These are phyloP conservation scores for Saccharum spontaneum DNA, from an alignment of 176 grass and related monocot species.

Conservation along the genomic window DNA sequence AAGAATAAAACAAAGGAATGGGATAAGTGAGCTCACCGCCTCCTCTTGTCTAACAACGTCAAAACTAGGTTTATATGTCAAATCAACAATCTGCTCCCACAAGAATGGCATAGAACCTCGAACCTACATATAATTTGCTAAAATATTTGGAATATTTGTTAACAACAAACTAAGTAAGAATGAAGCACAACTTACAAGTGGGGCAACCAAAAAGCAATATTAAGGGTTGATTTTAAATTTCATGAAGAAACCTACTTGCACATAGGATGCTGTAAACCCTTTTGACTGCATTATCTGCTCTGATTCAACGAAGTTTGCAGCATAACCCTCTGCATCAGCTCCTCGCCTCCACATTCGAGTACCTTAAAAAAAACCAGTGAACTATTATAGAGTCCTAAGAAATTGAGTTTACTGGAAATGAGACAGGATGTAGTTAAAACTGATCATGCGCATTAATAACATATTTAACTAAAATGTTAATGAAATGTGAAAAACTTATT, in stretches of 20 bases:
- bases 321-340: slow-evolving; percentile 82
- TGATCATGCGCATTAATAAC: not conserved
- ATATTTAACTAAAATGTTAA: not conserved
- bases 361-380: slow-evolving; percentile 46
- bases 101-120: slow-evolving; percentile 95
- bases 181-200: not conserved
- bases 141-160: too few relatives aligned
- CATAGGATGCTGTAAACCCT: slow-evolving; percentile 85
- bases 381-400: not conserved
- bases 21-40: slow-evolving; percentile 47
- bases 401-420: slow-evolving; percentile 10
- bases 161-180: not conserved
- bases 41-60: slow-evolving; percentile 84
- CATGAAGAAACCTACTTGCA: slow-evolving; percentile 68
- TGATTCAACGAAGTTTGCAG: slow-evolving; percentile 90
- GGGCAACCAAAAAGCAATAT: slow-evolving; percentile 1
- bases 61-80: slow-evolving; percentile 92
- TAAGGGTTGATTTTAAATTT: not conserved
- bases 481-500: slow-evolving; percentile 17
- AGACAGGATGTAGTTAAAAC: not conserved
- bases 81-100: slow-evolving; percentile 98
- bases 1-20: slow-evolving; percentile 24
- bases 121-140: slow-evolving; percentile 52
- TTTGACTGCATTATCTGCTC: slow-evolving; percentile 88
- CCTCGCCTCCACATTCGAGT: slow-evolving; percentile 96